Evolutionary conservation across 305 asterid genomes (phyloP).

Genomic region (Andrographis paniculata): DNA sequence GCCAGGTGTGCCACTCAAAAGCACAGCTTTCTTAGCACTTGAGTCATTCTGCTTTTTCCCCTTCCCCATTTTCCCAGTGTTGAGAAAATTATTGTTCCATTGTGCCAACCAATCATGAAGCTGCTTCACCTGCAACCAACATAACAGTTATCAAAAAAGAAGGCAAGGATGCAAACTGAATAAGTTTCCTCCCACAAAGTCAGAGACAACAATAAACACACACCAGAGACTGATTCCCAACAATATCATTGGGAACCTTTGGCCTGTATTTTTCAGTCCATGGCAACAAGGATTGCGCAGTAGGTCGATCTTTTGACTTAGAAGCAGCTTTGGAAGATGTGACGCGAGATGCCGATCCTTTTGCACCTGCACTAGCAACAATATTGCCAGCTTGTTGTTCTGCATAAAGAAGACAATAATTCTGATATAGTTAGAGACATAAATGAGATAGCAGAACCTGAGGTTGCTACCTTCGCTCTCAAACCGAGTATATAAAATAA

Average conservation of each 20-base stretch:
- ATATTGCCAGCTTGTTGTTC: constrained; percentile 31
- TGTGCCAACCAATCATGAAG: constrained; percentile 84
- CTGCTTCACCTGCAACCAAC: constrained; percentile 77
- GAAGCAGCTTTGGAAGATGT: constrained; percentile 37
- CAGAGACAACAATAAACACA: constrained; percentile 22
- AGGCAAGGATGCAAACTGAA: constrained; percentile 14
- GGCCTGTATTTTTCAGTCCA: constrained; percentile 95
- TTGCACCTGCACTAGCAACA: constrained; percentile 29
- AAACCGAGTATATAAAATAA: too few species aligned
- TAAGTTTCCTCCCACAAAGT: constrained; percentile 6
- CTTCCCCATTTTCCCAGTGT: constrained; percentile 51
- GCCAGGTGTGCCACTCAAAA: constrained; percentile 94
- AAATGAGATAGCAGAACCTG: constrained; percentile 3
- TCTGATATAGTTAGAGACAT: constrained; percentile 10
- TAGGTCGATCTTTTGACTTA: constrained; percentile 35
- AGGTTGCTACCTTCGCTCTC: background rate
- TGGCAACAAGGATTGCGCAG: constrained; percentile 40
- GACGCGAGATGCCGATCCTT: constrained; percentile 32
- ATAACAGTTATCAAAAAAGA: constrained; percentile 22
- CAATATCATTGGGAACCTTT: constrained; percentile 60
- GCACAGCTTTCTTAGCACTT: constrained; percentile 82
- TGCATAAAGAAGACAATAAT: constrained; percentile 21
- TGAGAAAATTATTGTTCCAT: constrained; percentile 76
- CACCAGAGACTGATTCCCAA: constrained; percentile 93
- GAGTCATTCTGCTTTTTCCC: constrained; percentile 84